Base-by-base conservation (phyloP, 1,284 basidiomycete genomes). In the Lentinula novae-zelandiae region DNA sequence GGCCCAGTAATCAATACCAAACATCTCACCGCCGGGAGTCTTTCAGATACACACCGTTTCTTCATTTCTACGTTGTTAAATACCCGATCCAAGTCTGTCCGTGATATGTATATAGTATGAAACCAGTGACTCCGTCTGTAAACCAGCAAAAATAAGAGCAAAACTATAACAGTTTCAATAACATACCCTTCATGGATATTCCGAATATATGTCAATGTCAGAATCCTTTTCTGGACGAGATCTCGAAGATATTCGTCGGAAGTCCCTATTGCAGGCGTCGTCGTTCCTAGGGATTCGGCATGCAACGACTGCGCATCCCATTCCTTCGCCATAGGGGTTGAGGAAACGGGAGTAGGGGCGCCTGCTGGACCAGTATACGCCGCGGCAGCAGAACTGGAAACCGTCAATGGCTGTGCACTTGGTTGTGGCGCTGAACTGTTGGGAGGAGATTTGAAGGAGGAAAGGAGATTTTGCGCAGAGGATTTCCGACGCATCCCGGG, bases 121-220 rank as follows among this genome's bases (percentile, higher is more conserved):
- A 95, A 93, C 92, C 92, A 95, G 71, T 93, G 89, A 66, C 85
- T 87, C 61, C 85, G 84, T 55, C 89, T 92, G 68, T 44, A 44
- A 34, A 27, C 5, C 34, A 38, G 7, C n/a, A n/a, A 34, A 10
- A 5, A 51, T n/a, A 20, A 53, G 34, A 53, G n/a, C 8, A 56
- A 65, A 59, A 68, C 46, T 3, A 48, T 6, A 17, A 40, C 27
- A 20, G 13, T 51, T 7, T 61, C 31, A 49, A 50, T 31, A 33
- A 79, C 86, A 66, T 69, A 92, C 85, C 93, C 93, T 75, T 93
- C 89, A 66, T 93, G 89, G 20, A 92, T 88, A 67, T 86, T 90
- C 64, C 90, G 83, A 70, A 94, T 78, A 71, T 94, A 94, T 0
- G 89, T 92, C 67, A 94, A 77, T 5, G 92, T 92, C 67, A 91